A percentile compares a stretch with the other conserved stretches of the same genome.
Conservation (phyloP, 164 flowering plant genomes). For the Akebia trifoliata region DNA sequence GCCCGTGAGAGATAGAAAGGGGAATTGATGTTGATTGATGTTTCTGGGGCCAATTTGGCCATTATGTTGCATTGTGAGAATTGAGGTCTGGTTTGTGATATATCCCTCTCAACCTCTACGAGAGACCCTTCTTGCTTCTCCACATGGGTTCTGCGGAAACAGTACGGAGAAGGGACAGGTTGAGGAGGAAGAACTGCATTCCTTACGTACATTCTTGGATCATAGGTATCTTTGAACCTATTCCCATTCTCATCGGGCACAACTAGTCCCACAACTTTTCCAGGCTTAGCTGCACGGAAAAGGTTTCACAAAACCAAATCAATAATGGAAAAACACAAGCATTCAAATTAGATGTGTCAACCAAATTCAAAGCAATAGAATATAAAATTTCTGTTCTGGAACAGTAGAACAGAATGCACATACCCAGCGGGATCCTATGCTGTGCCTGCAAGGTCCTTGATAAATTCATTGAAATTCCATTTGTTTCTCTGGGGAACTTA, state of each 20-base stretch:
- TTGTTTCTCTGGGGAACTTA: constrained; percentile 34
- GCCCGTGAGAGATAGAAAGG: constrained; percentile 45
- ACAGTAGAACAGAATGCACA: background rate
- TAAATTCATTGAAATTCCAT: constrained; percentile 33
- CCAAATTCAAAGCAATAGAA: too few species aligned
- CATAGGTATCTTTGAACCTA: constrained; percentile 43
- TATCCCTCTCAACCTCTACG: constrained; percentile 22
- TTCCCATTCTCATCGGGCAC: constrained; percentile 44
- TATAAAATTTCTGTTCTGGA: too few species aligned
- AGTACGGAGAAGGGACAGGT: constrained; percentile 36
- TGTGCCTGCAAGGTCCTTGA: constrained; percentile 41
- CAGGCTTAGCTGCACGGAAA: constrained; percentile 53
- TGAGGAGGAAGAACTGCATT: constrained; percentile 42
- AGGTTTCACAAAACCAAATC: background rate
- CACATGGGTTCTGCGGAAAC: constrained; percentile 27
- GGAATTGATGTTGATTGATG: constrained; percentile 53
- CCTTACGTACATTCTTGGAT: constrained; percentile 40
- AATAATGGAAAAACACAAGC: too few species aligned
- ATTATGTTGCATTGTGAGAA: constrained; percentile 32
- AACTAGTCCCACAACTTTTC: constrained; percentile 60
- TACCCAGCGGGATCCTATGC: constrained; percentile 50
- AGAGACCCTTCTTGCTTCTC: constrained; percentile 36
- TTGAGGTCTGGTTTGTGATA: constrained; percentile 29
- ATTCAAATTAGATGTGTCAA: too few species aligned
- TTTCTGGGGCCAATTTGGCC: constrained; percentile 46